A percentile compares a stretch with the other conserved stretches of the same genome.
These are phyloP conservation scores for Eremothecium gossypii DNA, from an alignment of 1,139 yeast species.

Conservation along the genomic window DNA sequence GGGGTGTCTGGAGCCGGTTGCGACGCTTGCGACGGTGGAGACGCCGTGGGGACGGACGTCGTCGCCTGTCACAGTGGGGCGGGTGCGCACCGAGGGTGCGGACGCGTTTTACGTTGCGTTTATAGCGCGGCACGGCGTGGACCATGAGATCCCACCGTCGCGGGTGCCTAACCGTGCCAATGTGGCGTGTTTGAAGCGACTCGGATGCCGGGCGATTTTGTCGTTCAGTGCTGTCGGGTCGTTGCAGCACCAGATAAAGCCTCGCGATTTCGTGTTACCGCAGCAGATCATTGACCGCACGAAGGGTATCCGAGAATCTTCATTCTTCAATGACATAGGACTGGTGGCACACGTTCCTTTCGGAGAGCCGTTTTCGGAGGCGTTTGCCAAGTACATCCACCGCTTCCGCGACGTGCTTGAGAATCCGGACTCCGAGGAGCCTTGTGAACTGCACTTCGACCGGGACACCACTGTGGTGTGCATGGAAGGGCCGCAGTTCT, in stretches of 20 bases:
- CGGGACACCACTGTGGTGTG: conserved; percentile 76
- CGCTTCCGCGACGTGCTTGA: conserved; percentile 48
- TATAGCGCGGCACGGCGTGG: conserved; percentile 86
- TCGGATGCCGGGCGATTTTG: conserved; percentile 80
- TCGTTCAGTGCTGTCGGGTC: conserved; percentile 98
- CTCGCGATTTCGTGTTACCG: conserved; percentile 91
- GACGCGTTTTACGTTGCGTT: conserved; percentile 71
- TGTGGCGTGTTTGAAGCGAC: conserved; percentile 83
- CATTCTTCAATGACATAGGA: conserved; percentile 78
- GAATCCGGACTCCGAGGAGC: conserved; percentile 34
- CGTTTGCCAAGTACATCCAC: conserved; percentile 56
- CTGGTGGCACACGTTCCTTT: conserved; percentile 95
- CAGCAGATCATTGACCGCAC: conserved; percentile 95
- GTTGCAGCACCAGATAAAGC: conserved; percentile 75
- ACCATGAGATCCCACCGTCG: conserved; percentile 82
- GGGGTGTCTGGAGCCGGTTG: conserved; percentile 76
- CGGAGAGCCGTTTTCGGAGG: conserved; percentile 89
- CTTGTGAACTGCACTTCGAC: conserved; percentile 33
- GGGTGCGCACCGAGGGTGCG: conserved; percentile 37
- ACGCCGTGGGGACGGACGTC: conserved; percentile 99
- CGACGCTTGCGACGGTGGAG: conserved; percentile 61
- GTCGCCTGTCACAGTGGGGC: conserved; percentile 82
- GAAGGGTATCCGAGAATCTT: conserved; percentile 83
- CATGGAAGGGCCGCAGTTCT: conserved; percentile 99
- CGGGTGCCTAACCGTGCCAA: conserved; percentile 92